phyloP scores from a whole-genome alignment of 1,139 yeast genomes.

The Kodamaea alishanica region DNA sequence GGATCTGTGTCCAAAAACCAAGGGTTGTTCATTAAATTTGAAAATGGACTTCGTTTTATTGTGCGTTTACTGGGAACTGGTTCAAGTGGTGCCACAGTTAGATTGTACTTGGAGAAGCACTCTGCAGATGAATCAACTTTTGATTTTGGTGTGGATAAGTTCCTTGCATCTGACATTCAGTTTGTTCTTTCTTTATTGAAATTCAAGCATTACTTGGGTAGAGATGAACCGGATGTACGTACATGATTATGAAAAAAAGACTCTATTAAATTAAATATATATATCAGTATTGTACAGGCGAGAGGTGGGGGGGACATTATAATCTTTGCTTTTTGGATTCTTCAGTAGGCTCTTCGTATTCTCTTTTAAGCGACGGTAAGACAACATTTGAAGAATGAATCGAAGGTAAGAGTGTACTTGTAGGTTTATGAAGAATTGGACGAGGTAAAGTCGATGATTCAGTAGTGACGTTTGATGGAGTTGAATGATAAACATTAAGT shows the following conservation, averaged over 20 bases:
- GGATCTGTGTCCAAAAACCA: slow-evolving; percentile 90
- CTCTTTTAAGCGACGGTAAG: slow-evolving; percentile 27
- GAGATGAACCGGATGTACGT: slow-evolving; percentile 83
- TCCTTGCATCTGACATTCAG: slow-evolving; percentile 58
- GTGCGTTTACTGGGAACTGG: slow-evolving; percentile 97
- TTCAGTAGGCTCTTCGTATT: slow-evolving; percentile 12
- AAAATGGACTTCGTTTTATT: slow-evolving; percentile 80
- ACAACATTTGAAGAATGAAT: slow-evolving; percentile 11
- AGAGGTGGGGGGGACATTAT: not conserved
- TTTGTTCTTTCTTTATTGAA: slow-evolving; percentile 65
- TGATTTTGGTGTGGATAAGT: slow-evolving; percentile 60
- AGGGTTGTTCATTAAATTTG: slow-evolving; percentile 82
- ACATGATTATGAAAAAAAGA: no score
- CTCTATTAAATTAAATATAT: not conserved
- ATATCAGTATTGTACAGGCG: not conserved
- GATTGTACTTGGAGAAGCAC: slow-evolving; percentile 87
- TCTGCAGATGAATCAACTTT: slow-evolving; percentile 55
- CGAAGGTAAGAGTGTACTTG: slow-evolving; percentile 11
- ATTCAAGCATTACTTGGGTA: slow-evolving; percentile 72
- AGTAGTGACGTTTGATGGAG: not conserved
- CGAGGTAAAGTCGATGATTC: slow-evolving; percentile 11
- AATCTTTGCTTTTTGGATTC: slow-evolving; percentile 13
- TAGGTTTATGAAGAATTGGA: slow-evolving; percentile 10
- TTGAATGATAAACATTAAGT: not conserved
- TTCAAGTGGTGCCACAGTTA: slow-evolving; percentile 94